Percentiles rank a stretch among this genome's conserved stretches.
Conservation (phyloP, 2,329 filamentous ascomycete species). For the Neurospora crassa region DNA sequence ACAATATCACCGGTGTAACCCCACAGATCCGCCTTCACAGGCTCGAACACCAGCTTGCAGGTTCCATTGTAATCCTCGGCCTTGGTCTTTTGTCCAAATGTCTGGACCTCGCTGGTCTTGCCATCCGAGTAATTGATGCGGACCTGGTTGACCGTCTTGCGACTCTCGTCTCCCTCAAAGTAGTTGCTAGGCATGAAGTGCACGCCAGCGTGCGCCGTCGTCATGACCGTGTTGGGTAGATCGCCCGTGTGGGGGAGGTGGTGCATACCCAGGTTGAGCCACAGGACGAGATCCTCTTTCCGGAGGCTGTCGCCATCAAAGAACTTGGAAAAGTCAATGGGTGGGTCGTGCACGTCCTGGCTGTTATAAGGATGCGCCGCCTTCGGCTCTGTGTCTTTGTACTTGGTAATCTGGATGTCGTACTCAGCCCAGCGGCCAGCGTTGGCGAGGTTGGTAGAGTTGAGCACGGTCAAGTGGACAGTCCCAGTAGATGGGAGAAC, state of each 20-base stretch:
- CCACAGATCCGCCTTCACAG: conserved; percentile 18
- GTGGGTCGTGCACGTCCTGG: conserved; percentile 34
- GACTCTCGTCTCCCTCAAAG: conserved; percentile 28
- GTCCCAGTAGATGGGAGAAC: conserved; percentile 30
- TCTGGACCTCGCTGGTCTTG: conserved; percentile 18
- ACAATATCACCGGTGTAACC: conserved; percentile 26
- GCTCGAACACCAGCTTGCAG: conserved; percentile 21
- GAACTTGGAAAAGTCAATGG: conserved; percentile 41
- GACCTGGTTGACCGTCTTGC: conserved; percentile 30
- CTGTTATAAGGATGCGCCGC: conserved; percentile 35
- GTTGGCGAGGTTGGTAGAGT: conserved; percentile 36
- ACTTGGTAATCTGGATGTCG: conserved; percentile 40
- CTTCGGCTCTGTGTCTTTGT: conserved; percentile 42
- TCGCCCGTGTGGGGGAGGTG: conserved; percentile 46
- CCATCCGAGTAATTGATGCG: conserved; percentile 28
- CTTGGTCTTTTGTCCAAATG: conserved; percentile 23
- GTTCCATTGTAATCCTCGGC: conserved; percentile 1
- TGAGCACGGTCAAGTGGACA: conserved; percentile 36
- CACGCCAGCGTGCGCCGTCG: conserved; percentile 34
- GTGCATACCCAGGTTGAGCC: conserved; percentile 46
- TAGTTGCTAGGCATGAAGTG: conserved; percentile 36
- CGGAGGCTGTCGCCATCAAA: conserved; percentile 32
- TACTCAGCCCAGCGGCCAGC: conserved; percentile 39
- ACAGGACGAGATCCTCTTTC: conserved; percentile 39
- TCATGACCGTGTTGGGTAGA: conserved; percentile 43